Evolutionary conservation across 2,329 filamentous ascomycete species (phyloP).

Genomic region (Venturia pyrina): DNA sequence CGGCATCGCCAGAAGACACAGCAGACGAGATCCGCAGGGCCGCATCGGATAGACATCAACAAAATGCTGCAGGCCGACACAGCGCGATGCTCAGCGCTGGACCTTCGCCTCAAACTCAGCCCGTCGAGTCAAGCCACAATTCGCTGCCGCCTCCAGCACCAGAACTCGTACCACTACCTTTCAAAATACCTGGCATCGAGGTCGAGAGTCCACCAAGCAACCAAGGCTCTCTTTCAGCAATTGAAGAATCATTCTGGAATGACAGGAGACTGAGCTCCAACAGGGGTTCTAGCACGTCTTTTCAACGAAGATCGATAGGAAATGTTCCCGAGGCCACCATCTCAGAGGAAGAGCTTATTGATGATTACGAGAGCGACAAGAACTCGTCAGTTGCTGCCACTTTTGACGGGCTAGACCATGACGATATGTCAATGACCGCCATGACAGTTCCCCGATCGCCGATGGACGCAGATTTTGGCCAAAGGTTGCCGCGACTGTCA

Average conservation of each 20-base stretch:
- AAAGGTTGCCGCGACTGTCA: neutral
- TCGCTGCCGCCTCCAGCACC: constrained; percentile 31
- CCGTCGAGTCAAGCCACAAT: neutral
- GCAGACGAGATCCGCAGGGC: neutral
- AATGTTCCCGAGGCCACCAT: constrained; percentile 10
- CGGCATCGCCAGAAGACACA: neutral
- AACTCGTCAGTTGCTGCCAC: constrained; percentile 41
- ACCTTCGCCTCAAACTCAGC: neutral
- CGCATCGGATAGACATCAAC: neutral
- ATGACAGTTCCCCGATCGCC: constrained; percentile 18
- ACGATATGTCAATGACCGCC: constrained; percentile 26
- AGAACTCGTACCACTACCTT: constrained; percentile 55
- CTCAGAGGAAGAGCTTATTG: constrained; percentile 29
- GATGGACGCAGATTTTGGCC: constrained; percentile 19
- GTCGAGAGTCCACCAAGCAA: constrained; percentile 41
- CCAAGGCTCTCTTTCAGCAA: constrained; percentile 48
- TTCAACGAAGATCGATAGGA: neutral
- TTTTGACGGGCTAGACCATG: constrained; percentile 51
- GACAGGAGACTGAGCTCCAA: constrained; percentile 18
- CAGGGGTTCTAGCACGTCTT: constrained; percentile 16
- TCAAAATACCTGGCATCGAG: constrained; percentile 43
- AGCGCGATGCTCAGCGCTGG: neutral
- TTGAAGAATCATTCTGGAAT: constrained; percentile 17
- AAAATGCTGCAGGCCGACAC: neutral
- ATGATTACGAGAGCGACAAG: constrained; percentile 28